Evolutionary conservation across 1,139 yeast genomes (phyloP).

Genomic region (Eremothecium gossypii): DNA sequence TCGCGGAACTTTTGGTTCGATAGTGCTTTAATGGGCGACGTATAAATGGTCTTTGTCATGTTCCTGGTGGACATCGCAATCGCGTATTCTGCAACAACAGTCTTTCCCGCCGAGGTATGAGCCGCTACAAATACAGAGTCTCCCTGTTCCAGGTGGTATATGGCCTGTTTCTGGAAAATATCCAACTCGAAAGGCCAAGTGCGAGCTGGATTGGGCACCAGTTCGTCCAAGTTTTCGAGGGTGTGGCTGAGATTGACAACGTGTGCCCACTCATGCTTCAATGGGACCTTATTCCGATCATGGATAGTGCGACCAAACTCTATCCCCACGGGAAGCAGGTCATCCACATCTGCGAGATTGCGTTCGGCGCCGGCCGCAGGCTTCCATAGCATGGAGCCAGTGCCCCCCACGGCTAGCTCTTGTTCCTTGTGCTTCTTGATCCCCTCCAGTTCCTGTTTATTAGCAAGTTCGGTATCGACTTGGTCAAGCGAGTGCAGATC

Average conservation of each 20-base stretch:
- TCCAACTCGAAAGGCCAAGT: constrained; percentile 87
- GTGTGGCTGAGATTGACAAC: constrained; percentile 79
- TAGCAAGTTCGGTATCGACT: constrained; percentile 24
- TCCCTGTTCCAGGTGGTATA: constrained; percentile 85
- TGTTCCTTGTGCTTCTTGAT: constrained; percentile 17
- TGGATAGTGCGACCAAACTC: constrained; percentile 37
- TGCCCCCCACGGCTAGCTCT: no score
- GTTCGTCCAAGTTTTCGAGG: constrained; percentile 72
- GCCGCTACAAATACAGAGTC: constrained; percentile 98
- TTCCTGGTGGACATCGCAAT: constrained; percentile 88
- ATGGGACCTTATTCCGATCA: constrained; percentile 30
- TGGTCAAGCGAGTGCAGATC: constrained; percentile 21
- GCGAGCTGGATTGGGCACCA: constrained; percentile 88
- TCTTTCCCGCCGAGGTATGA: constrained; percentile 97
- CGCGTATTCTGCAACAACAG: constrained; percentile 98
- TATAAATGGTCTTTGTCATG: constrained; percentile 89
- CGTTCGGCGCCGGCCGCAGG: background rate
- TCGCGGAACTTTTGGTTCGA: constrained; percentile 96
- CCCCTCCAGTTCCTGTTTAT: constrained; percentile 24
- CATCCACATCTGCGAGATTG: constrained; percentile 48
- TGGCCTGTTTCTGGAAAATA: constrained; percentile 93
- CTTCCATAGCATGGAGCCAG: no score
- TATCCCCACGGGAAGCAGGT: constrained; percentile 61
- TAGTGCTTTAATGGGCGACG: constrained; percentile 94
- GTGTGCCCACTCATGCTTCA: constrained; percentile 83